Evolutionary conservation across 768 basidiomycete genomes (phyloP), one percentile per base, ranked within the genome.

Genomic region (Amanita subjunquillea): DNA sequence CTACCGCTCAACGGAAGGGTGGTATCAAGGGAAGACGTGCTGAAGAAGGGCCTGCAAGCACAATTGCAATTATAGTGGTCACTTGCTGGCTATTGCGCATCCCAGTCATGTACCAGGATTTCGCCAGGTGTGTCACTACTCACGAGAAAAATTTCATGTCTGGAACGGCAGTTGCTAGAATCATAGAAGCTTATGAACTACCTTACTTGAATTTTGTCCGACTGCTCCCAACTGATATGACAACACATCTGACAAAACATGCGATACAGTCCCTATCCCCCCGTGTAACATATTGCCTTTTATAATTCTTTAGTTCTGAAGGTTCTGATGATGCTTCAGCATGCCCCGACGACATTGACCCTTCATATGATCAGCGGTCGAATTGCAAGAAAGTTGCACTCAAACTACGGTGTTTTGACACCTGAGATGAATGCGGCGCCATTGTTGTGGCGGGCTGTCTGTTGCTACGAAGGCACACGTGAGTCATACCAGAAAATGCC

Each of bases 71-170:
- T 39, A 70, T 95, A 3, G 69, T 87, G 15, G 63, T 92, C 3
- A 87, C 78, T 2, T 87, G 85, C 57, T 92, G 89, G 89, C 82
- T 78, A 20, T 61, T 94, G 63, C 76, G 92, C 17, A 64, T 92
- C 36, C 91, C 92, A 0, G 70, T 87, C 9, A 69, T 87, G 59
- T 87, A 83, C 59, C 76, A 74, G 59, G 91, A 96, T 61, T 76
- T 95, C 47, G 74, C 82, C 41, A 72, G 71, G 92, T 87, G 60
- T 56, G 83, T 62, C 17, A 42, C 41, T 34, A 42, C 53, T 22
- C 48, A 25, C 53, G 4, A 3, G 45, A 32, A 39, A 29, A 38
- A 22, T 27, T 32, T 34, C 37, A 47, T 43, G 41, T 38, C 55
- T 52, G 40, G 55, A 34, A 47, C 54, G 44, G 55, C 41, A 59